Percentiles rank a stretch among this genome's conserved stretches.
These are phyloP conservation scores for Candolleomyces eurysporus DNA, from an alignment of 768 basidiomycete genomes.

Conservation along the genomic window DNA sequence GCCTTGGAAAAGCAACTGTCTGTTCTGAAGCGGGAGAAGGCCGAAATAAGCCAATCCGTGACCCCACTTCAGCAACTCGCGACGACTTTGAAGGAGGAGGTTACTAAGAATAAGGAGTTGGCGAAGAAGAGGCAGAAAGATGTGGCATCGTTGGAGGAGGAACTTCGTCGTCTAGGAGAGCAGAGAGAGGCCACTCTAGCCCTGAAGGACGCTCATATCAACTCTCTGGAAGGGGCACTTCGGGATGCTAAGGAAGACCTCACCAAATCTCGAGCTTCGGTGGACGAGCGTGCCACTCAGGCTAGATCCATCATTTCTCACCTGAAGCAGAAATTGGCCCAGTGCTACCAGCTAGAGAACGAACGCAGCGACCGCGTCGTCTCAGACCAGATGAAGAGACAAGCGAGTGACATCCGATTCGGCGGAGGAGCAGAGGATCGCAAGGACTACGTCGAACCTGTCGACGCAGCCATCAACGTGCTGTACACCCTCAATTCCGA, in stretches of 20 bases:
- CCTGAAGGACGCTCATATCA: not conserved
- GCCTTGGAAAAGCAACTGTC: not conserved
- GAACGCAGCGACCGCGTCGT: conserved; percentile 1
- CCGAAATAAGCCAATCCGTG: not conserved
- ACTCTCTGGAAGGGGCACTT: not conserved
- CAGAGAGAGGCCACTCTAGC: not conserved
- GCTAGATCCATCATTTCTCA: not conserved
- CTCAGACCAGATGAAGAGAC: conserved; percentile 6
- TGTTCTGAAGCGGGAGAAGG: not conserved
- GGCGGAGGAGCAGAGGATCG: not conserved
- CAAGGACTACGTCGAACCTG: not conserved
- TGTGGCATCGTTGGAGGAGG: not conserved
- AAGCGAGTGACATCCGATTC: conserved; percentile 8
- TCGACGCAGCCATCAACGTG: conserved; percentile 7
- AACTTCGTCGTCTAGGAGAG: not conserved
- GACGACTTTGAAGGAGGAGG: not conserved
- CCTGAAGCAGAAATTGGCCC: not conserved
- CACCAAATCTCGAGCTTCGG: not conserved
- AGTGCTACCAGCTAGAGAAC: not conserved
- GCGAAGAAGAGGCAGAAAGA: not conserved
- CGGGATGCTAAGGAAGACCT: not conserved
- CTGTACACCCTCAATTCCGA: conserved; percentile 36
- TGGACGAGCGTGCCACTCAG: not conserved
- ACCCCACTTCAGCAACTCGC: not conserved
- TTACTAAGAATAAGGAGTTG: not conserved